Conservation (phyloP, 352 stramenopile genomes). For the Globisporangium paroecandrum region DNA sequence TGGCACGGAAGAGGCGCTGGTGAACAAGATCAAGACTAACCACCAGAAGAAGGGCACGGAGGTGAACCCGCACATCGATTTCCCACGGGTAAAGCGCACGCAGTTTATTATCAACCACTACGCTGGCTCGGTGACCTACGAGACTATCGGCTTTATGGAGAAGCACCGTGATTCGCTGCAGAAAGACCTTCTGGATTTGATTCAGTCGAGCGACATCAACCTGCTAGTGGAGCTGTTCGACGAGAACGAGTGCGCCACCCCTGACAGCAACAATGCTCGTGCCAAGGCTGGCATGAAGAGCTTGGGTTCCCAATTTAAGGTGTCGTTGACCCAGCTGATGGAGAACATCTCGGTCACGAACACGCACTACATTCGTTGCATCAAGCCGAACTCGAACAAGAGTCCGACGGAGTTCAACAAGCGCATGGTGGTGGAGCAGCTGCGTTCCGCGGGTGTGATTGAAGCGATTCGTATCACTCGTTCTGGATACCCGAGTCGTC, state of each 20-base stretch:
- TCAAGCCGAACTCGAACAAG: constrained; percentile 89
- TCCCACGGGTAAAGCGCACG: constrained; percentile 85
- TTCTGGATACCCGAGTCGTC: constrained; percentile 89
- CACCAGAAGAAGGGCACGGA: constrained; percentile 71
- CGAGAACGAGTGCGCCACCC: constrained; percentile 38
- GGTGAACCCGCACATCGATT: constrained; percentile 76
- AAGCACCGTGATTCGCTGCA: constrained; percentile 95
- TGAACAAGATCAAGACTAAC: constrained; percentile 87
- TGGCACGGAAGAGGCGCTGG: constrained; percentile 82
- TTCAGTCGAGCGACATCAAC: constrained; percentile 65
- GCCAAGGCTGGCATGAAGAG: constrained; percentile 68
- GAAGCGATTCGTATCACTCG: constrained; percentile 91
- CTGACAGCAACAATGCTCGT: constrained; percentile 34
- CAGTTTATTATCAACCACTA: constrained; percentile 97
- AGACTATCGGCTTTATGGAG: constrained; percentile 94
- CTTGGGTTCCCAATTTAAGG: constrained; percentile 83
- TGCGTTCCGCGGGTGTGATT: constrained; percentile 89
- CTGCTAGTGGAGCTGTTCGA: constrained; percentile 77
- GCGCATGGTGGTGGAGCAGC: constrained; percentile 88
- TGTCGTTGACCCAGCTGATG: constrained; percentile 78
- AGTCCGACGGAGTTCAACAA: constrained; percentile 86
- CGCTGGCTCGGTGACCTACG: constrained; percentile 93
- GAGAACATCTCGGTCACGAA: constrained; percentile 85
- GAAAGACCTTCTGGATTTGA: constrained; percentile 92
- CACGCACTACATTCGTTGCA: constrained; percentile 86